These are phyloP conservation scores for Nematodospora valgi DNA, from an alignment of 805 yeast genomes.

Conservation along the genomic window DNA sequence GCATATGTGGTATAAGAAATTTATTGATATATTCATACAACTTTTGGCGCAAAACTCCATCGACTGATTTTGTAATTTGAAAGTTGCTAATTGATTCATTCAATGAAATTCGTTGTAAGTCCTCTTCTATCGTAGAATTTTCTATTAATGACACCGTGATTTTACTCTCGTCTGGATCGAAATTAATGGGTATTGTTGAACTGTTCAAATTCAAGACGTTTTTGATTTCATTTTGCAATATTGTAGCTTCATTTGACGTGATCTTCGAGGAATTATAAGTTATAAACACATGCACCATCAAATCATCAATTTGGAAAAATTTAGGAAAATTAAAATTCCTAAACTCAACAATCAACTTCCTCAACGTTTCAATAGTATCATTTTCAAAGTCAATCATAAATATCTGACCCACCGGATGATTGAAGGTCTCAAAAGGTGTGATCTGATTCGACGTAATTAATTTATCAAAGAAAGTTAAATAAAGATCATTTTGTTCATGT, in stretches of 20 bases:
- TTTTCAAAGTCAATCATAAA: slow-evolving; percentile 55
- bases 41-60: slow-evolving; percentile 34
- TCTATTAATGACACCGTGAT: slow-evolving; percentile 19
- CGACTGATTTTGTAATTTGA: slow-evolving; percentile 27
- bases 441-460: slow-evolving; percentile 56
- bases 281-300: slow-evolving; percentile 43
- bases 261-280: slow-evolving; percentile 23
- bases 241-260: slow-evolving; percentile 29
- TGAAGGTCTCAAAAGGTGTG: slow-evolving; percentile 79
- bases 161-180: slow-evolving; percentile 6
- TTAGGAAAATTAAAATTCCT: slow-evolving; percentile 56
- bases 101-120: slow-evolving; percentile 35
- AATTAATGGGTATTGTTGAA: slow-evolving; percentile 16
- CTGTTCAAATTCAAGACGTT: slow-evolving; percentile 24
- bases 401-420: slow-evolving; percentile 80
- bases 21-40: slow-evolving; percentile 48
- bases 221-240: slow-evolving; percentile 28
- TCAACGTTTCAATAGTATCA: slow-evolving; percentile 54
- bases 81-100: slow-evolving; percentile 13
- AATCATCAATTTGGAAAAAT: slow-evolving; percentile 63
- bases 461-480: slow-evolving; percentile 55
- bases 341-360: slow-evolving; percentile 49
- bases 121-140: slow-evolving; percentile 49
- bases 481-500: slow-evolving; percentile 16
- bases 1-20: slow-evolving; percentile 78